A percentile compares a stretch with the other conserved stretches of the same genome.
phyloP scores from a whole-genome alignment of 805 yeast genomes.

The Starmerella vaccinii region DNA sequence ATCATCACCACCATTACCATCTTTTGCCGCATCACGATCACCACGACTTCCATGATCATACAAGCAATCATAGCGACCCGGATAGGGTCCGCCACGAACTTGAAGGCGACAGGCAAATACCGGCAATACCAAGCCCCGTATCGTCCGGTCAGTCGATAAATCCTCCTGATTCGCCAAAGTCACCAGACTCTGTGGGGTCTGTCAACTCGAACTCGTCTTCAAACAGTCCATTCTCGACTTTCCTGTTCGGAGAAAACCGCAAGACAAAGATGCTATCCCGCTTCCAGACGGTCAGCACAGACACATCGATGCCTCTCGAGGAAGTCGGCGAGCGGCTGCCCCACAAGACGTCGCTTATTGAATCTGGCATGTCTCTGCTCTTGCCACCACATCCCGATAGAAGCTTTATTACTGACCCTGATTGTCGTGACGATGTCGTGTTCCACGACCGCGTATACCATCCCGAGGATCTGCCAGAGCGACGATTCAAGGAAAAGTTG shows the following conservation, averaged over 20 bases:
- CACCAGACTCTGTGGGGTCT: background rate
- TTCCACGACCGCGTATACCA: conserved; percentile 72
- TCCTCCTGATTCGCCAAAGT: background rate
- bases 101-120: background rate
- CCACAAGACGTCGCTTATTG: conserved; percentile 56
- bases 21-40: background rate
- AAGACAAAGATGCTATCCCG: background rate
- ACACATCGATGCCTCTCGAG: background rate
- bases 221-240: conserved; percentile 2
- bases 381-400: conserved; percentile 71
- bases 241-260: conserved; percentile 14
- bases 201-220: background rate
- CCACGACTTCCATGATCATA: background rate
- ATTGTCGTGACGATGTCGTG: conserved; percentile 51
- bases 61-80: background rate
- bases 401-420: conserved; percentile 59
- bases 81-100: background rate
- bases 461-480: conserved; percentile 55
- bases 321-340: conserved; percentile 23
- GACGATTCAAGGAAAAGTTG: conserved; percentile 29
- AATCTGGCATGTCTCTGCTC: conserved; percentile 66
- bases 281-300: conserved; percentile 12
- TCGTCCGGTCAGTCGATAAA: background rate
- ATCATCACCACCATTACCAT: background rate
- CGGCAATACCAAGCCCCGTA: background rate